Percentiles rank a stretch among this genome's conserved stretches.
Evolutionary conservation across 768 basidiomycete genomes (phyloP).

Genomic region (Xerocomus spinulosus): DNA sequence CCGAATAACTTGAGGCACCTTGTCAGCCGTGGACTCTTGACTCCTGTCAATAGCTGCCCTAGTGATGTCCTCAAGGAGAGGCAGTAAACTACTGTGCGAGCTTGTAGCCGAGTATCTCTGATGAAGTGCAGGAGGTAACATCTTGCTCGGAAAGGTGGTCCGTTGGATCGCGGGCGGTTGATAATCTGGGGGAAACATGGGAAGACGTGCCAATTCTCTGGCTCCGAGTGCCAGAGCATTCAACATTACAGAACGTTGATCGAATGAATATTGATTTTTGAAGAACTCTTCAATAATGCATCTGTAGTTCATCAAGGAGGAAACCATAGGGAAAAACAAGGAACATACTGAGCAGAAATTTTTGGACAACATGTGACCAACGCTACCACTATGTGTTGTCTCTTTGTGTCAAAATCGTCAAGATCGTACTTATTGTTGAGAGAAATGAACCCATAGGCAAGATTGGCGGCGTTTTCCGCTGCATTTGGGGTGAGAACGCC

Average conservation of each 20-base stretch:
- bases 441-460: conserved; percentile 66
- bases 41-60: conserved; percentile 58
- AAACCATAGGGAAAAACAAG: not conserved
- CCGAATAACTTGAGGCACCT: conserved; percentile 58
- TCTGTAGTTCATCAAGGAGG: conserved; percentile 37
- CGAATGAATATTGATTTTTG: conserved; percentile 84
- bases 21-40: conserved; percentile 48
- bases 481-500: conserved; percentile 3
- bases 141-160: conserved; percentile 76
- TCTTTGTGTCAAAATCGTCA: conserved; percentile 66
- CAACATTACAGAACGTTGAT: conserved; percentile 80
- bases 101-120: conserved; percentile 51
- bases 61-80: conserved; percentile 60
- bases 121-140: conserved; percentile 69
- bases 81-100: conserved; percentile 43
- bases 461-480: conserved; percentile 90
- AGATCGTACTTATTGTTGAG: conserved; percentile 86
- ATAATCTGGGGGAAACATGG: conserved; percentile 22
- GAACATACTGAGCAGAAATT: conserved; percentile 72
- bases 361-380: conserved; percentile 76
- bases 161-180: conserved; percentile 31
- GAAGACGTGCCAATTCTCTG: conserved; percentile 66
- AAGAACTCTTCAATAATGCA: conserved; percentile 90
- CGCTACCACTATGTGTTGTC: conserved; percentile 74
- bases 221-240: conserved; percentile 85